These are phyloP conservation scores for Penicillium crustosum DNA, from an alignment of 2,329 filamentous ascomycete genomes.

Conservation along the genomic window DNA sequence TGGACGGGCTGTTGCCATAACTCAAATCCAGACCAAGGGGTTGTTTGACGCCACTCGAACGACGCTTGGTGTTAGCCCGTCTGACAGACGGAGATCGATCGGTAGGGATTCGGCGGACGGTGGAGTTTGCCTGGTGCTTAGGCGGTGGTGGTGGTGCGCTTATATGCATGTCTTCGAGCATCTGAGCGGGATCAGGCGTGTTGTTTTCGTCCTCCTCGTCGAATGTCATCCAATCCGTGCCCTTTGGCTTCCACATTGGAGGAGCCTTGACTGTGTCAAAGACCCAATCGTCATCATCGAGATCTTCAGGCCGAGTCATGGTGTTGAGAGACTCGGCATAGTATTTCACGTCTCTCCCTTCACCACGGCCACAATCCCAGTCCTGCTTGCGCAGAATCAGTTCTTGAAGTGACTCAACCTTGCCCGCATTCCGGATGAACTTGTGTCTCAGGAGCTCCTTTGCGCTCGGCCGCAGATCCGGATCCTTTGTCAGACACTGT, in stretches of 20 bases:
- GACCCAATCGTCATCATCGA: conserved; percentile 86
- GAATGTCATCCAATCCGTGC: conserved; percentile 46
- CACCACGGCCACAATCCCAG: conserved; percentile 72
- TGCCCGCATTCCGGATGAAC: conserved; percentile 84
- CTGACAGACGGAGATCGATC: conserved; percentile 44
- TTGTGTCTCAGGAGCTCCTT: conserved; percentile 84
- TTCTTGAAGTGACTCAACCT: conserved; percentile 83
- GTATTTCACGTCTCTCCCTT: conserved; percentile 72
- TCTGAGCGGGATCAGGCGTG: conserved; percentile 32
- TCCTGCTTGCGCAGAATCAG: conserved; percentile 77
- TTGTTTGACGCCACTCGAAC: conserved; percentile 61
- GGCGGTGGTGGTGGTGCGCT: conserved; percentile 47
- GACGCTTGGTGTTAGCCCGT: conserved; percentile 42
- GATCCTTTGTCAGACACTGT: conserved; percentile 88
- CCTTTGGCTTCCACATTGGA: conserved; percentile 59
- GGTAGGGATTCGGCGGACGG: conserved; percentile 50
- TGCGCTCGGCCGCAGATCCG: conserved; percentile 77
- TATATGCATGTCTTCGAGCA: conserved; percentile 42
- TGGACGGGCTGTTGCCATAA: conserved; percentile 90
- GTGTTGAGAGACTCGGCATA: conserved; percentile 89
- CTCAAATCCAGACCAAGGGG: conserved; percentile 87
- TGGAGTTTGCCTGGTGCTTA: conserved; percentile 60
- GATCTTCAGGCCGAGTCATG: conserved; percentile 58
- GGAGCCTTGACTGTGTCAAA: conserved; percentile 85
- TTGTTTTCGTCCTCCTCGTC: conserved; percentile 34